A percentile compares a stretch with the other conserved stretches of the same genome.
phyloP scores from a whole-genome alignment of 2,329 filamentous ascomycete species.

The Colletotrichum navitas region DNA sequence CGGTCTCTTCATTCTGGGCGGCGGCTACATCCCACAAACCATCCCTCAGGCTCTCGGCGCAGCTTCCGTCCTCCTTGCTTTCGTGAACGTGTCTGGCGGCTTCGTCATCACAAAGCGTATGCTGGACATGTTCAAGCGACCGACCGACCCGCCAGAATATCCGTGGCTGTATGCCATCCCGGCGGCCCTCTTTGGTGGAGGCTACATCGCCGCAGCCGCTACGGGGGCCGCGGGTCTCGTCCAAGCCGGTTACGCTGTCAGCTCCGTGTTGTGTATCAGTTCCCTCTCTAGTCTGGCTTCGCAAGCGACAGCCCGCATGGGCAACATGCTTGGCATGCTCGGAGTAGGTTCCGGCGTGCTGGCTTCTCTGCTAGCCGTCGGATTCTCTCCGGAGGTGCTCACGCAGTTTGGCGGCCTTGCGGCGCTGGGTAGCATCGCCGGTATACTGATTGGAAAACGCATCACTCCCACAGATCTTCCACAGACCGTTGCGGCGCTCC shows the following conservation, averaged over 20 bases:
- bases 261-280: conserved; percentile 85
- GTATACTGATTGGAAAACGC: conserved; percentile 83
- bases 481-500: conserved; percentile 88
- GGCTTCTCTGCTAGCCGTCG: conserved; percentile 84
- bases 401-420: conserved; percentile 85
- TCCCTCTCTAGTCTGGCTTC: conserved; percentile 86
- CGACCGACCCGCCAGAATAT: conserved; percentile 89
- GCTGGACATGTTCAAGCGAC: conserved; percentile 90
- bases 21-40: conserved; percentile 81
- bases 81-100: conserved; percentile 89
- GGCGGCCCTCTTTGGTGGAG: conserved; percentile 81
- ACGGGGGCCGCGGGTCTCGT: conserved; percentile 88
- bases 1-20: conserved; percentile 89
- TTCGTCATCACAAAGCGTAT: conserved; percentile 95
- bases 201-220: conserved; percentile 82
- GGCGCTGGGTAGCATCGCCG: conserved; percentile 75
- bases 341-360: conserved; percentile 87
- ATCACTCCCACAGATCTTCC: conserved; percentile 91
- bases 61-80: conserved; percentile 83
- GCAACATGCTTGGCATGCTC: conserved; percentile 88
- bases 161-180: conserved; percentile 89
- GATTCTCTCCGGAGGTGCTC: conserved; percentile 83
- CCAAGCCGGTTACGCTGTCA: conserved; percentile 88
- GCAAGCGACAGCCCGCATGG: conserved; percentile 84
- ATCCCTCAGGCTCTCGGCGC: conserved; percentile 85